Evolutionary conservation across 208 protist species (phyloP).

Genomic region (Leptomonas pyrrhocoris): DNA sequence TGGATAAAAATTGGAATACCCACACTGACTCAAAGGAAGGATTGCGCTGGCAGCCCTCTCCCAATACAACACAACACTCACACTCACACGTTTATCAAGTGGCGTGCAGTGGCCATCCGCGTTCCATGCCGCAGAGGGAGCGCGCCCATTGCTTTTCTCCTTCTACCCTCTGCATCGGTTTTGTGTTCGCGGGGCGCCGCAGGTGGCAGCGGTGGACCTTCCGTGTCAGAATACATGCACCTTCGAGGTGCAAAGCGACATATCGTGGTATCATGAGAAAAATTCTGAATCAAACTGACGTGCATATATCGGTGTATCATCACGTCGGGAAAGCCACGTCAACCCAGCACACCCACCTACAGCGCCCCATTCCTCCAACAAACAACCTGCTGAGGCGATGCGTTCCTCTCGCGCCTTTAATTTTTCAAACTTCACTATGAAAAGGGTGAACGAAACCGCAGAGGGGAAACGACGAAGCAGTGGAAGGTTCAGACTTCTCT

Average conservation of each 20-base stretch:
- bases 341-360: neutral
- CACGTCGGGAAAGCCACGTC: neutral
- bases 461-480: no score
- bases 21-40: constrained; percentile 30
- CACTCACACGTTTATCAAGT: no score
- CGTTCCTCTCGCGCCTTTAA: no score
- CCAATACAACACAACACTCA: no score
- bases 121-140: no score
- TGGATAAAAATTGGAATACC: constrained; percentile 1
- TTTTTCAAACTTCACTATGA: no score
- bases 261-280: constrained; percentile 11
- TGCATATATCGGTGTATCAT: constrained; percentile 15
- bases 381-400: no score
- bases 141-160: neutral
- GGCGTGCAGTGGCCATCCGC: no score
- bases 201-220: constrained; percentile 1
- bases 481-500: constrained; percentile 25
- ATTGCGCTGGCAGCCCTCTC: no score
- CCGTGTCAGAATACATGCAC: constrained; percentile 4
- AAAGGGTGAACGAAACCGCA: no score
- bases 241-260: constrained; percentile 4
- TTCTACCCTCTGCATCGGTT: neutral
- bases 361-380: neutral
- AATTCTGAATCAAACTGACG: constrained; percentile 9
- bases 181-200: no score